Base-by-base conservation (phyloP, 2,329 filamentous ascomycete species). In the Amesomyces nigricolor region DNA sequence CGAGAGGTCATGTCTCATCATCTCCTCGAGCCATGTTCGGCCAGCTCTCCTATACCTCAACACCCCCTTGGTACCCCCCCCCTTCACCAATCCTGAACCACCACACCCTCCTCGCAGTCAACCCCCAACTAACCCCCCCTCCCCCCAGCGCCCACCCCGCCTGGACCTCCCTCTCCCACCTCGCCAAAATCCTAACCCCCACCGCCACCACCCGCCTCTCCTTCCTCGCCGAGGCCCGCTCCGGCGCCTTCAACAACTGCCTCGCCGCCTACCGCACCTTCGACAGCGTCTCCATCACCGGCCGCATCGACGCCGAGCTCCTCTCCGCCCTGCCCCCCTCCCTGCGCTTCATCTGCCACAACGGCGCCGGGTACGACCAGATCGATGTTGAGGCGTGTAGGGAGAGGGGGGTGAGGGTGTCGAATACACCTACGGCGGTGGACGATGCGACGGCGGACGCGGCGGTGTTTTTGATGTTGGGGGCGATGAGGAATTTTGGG, bases 401-500 rank as follows among this genome's bases (percentile, higher is more conserved):
- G 9, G 74, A 75, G 1, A 82, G 82, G 51, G 75, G 75, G 22
- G 79, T 95, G 61, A 78, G 75, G 42, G 87, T 95, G 35, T 90
- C 88, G 61, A 94, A 95, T 70, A 86, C 87, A 1, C 90, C 89
- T n/a, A 85, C 81, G 0, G 86, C 87, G 29, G 87, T 91, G 43
- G 85, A 94, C 69, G 87, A 94, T 68, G 83, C 89, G 38, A 95
- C 90, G 0, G 90, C 90, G 54, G 90, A 95, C 69, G 79, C 84
- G 7, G 87, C 81, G 65, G 84, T 95, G 67, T 95, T 90, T 68
- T 77, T 95, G 4, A 85, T 95, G 60, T 75, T 95, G 47, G 90
- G 89, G 14, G 87, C 89, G 8, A 75, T 95, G 58, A 80, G 90
- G 49, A 86, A 87, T 66, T 84, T 92, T 65, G 85, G 86, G 65